Base-by-base conservation (phyloP, 1,139 yeast genomes). In the Suhomyces terraborum region DNA sequence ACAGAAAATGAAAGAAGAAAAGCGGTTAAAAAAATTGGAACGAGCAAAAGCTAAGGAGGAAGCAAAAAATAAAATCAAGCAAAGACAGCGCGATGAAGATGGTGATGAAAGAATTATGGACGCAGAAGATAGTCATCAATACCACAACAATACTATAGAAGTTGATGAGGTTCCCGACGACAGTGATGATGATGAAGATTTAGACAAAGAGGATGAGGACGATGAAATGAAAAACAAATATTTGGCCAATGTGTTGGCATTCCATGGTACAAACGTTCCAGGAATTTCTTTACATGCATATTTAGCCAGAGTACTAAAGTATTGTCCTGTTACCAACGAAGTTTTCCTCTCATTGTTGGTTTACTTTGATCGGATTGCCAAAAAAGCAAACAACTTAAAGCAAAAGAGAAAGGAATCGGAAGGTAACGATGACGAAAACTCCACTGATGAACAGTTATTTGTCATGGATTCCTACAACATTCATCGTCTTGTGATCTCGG, bases 301-400 rank as follows among this genome's bases (percentile, higher is more conserved):
- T 61, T 73, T 93, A 45, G 79, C 89, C 29, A 80, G 98, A 56
- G 94, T 93, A 22, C 77, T 93, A 58, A 93, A 91, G 63, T 94
- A 93, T 64, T 93, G 99, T 63, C 98, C 99, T 0, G 94, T 94
- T 16, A 91, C 98, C 2, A 93, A 93, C 64, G 98, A 94, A 59
- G 98, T 94, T 22, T 93, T 91, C 61, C 70, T 93, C 38, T 84
- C 96, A 25, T 67, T 94, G 40, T 70, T 93, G 52, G 98, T 94
- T 19, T 94, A 93, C 62, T 89, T 93, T 66, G 99, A 93, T 64
- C 71, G 98, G 49, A 88, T 93, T 41, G 95, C 96, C 13, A 88
- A 87, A 59, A 77, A 88, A 50, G 96, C 96, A 42, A 87, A 86
- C 58, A 79, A 69, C 48, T 58, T 73, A 36, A 65, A 62, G 41